Evolutionary conservation across 139 green algal genomes (phyloP), one percentile per base, ranked within the genome.

Genomic region (Zygnema cylindricum): DNA sequence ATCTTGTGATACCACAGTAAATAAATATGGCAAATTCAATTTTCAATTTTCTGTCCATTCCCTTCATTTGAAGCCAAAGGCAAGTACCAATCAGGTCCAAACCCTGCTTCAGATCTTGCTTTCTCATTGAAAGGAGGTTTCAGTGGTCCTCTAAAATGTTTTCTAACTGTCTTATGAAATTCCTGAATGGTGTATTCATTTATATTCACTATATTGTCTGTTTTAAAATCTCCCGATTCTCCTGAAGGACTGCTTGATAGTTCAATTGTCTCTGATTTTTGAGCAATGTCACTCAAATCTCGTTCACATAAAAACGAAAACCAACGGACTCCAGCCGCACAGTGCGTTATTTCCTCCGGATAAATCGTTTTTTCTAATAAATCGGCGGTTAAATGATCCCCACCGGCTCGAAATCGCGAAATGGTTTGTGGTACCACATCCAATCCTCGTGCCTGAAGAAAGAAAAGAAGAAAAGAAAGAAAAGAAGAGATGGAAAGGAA

Each of bases 311-410:
- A 36, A 82, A 96, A 94, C 43, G 36, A 93, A 1, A 98, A 93
- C 95, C 95, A 98, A 3, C 92, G 83, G 36, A 97, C 94, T 0
- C 97, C 97, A 2, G 96, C 96, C 0, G 91, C 95, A 90, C 95
- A 98, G 91, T 99, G 97, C 0, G 91, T 94, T 33, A 99, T 89
- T 87, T 99, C 96, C 92, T 98, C 96, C 7, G 94, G 92, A 79
- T 97, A 98, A 1, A 98, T 94, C 0, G 95, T 86, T 0, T 93
- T 57, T 90, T 96, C 91, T 49, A 98, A 90, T 54, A 94, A 42
- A 2, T 81, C 49, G n/a, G 95, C 95, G n/a, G 92, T 95, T 40
- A 90, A 85, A 0, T 73, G 69, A 77, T 98, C 96, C 0, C 94
- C 94, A 25, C 82, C 89, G 11, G 85, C 49, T 0, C 94, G 88